Conservation (phyloP, 2,329 filamentous ascomycete genomes). For the Harringtonia aguacate region DNA sequence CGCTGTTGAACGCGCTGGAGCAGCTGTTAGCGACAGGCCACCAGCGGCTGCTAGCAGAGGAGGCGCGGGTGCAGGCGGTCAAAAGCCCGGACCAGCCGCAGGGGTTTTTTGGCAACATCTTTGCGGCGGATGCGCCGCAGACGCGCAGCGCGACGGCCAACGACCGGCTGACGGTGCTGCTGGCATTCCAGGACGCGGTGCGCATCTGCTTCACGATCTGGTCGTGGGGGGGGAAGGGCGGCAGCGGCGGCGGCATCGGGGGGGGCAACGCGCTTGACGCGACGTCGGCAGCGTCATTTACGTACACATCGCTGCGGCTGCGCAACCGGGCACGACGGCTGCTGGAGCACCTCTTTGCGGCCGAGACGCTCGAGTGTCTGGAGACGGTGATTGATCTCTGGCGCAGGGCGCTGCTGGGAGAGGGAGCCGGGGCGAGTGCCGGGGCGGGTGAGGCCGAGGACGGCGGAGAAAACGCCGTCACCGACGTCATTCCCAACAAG, state of each 20-base stretch:
- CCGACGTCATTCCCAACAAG: too few species aligned
- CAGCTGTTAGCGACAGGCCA: conserved; percentile 82
- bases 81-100: conserved; percentile 78
- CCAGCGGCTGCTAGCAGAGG: conserved; percentile 67
- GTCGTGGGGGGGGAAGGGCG: conserved; percentile 40
- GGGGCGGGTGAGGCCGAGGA: too few species aligned
- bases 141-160: conserved; percentile 82
- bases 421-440: background rate
- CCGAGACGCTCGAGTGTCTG: conserved; percentile 84
- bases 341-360: conserved; percentile 84
- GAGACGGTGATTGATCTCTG: conserved; percentile 86
- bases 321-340: conserved; percentile 79
- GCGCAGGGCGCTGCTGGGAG: conserved; percentile 39
- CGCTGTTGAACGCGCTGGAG: conserved; percentile 87
- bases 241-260: background rate
- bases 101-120: conserved; percentile 88
- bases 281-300: conserved; percentile 69
- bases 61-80: conserved; percentile 53
- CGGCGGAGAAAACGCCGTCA: too few species aligned
- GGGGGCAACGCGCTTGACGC: conserved; percentile 31
- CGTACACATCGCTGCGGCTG: conserved; percentile 83
- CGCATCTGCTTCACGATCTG: conserved; percentile 88
- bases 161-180: conserved; percentile 79
- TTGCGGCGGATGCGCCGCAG: conserved; percentile 66
- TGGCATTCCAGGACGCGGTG: conserved; percentile 96